phyloP scores from a whole-genome alignment of 345 rosid species.

The Corchorus olitorius region DNA sequence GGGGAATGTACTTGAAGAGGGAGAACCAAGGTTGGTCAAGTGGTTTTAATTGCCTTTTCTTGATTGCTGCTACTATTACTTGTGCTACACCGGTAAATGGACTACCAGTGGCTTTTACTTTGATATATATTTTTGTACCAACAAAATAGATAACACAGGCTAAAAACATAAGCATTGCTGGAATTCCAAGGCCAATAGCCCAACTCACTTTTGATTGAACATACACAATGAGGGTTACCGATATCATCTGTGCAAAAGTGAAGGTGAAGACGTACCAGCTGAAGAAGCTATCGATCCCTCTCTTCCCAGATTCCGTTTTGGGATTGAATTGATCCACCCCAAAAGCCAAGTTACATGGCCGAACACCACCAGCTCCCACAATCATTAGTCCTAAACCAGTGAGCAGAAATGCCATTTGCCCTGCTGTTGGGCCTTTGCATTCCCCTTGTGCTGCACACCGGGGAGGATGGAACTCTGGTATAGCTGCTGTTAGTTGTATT shows the following conservation, averaged over 20 bases:
- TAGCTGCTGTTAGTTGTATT: conserved; percentile 27
- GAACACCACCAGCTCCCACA: conserved; percentile 71
- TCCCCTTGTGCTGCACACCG: conserved; percentile 8
- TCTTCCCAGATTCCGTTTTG: conserved; percentile 64
- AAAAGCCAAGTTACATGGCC: conserved; percentile 30
- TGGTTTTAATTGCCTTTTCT: conserved; percentile 50
- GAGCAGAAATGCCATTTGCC: conserved; percentile 58
- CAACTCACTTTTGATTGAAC: conserved; percentile 78
- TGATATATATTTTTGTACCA: conserved; percentile 69
- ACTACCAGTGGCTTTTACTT: conserved; percentile 74
- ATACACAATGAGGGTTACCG: conserved; percentile 68
- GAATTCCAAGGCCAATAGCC: conserved; percentile 73
- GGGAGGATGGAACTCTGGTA: conserved; percentile 24
- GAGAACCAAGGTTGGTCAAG: conserved; percentile 46
- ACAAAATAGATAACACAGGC: conserved; percentile 54
- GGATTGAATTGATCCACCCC: conserved; percentile 88
- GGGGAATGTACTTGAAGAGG: conserved; percentile 37
- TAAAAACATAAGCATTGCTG: conserved; percentile 64
- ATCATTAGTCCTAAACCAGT: conserved; percentile 53
- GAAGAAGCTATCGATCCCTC: conserved; percentile 76
- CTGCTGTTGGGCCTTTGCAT: conserved; percentile 60
- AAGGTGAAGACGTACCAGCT: conserved; percentile 85
- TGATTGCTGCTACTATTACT: conserved; percentile 53
- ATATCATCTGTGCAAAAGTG: conserved; percentile 72
- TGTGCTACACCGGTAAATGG: conserved; percentile 64